These are phyloP conservation scores for Oxyria digyna DNA, from an alignment of 148 eudicot genomes.

Conservation along the genomic window DNA sequence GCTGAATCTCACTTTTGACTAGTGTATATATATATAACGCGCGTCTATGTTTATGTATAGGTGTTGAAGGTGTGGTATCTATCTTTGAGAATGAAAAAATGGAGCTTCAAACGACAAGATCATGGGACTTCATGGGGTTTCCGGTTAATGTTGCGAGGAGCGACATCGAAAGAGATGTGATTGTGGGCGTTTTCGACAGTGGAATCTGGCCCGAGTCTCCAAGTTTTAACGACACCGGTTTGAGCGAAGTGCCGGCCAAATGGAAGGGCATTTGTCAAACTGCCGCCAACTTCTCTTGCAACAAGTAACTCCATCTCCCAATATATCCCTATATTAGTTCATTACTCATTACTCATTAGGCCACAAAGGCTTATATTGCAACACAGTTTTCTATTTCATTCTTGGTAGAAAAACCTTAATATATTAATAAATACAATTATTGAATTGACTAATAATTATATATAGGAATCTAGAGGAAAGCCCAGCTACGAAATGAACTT, in stretches of 20 bases:
- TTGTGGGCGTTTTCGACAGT: slow-evolving; percentile 31
- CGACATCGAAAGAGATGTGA: slow-evolving; percentile 19
- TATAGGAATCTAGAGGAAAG: too few relatives aligned
- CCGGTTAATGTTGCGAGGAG: background rate
- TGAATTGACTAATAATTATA: too few relatives aligned
- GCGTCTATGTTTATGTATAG: too few relatives aligned
- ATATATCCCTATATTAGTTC: too few relatives aligned
- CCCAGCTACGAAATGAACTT: too few relatives aligned
- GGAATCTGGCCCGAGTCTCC: slow-evolving; percentile 49
- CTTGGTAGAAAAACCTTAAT: too few relatives aligned
- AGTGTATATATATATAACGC: too few relatives aligned
- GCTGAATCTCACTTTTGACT: too few relatives aligned
- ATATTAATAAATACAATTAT: too few relatives aligned
- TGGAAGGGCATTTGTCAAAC: slow-evolving; percentile 46
- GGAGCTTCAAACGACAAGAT: background rate
- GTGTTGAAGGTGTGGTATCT: background rate
- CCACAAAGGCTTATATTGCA: too few relatives aligned
- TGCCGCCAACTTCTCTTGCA: slow-evolving; percentile 32
- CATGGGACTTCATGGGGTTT: slow-evolving; percentile 11
- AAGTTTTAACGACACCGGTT: slow-evolving; percentile 32
- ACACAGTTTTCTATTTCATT: too few relatives aligned
- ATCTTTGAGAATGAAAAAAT: background rate
- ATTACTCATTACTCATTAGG: too few relatives aligned
- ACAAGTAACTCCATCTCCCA: slow-evolving; percentile 23
- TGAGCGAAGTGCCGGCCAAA: slow-evolving; percentile 30